Percentiles rank a stretch among this genome's conserved stretches.
Conservation (phyloP, 257 asterid species). For the Echium plantagineum region DNA sequence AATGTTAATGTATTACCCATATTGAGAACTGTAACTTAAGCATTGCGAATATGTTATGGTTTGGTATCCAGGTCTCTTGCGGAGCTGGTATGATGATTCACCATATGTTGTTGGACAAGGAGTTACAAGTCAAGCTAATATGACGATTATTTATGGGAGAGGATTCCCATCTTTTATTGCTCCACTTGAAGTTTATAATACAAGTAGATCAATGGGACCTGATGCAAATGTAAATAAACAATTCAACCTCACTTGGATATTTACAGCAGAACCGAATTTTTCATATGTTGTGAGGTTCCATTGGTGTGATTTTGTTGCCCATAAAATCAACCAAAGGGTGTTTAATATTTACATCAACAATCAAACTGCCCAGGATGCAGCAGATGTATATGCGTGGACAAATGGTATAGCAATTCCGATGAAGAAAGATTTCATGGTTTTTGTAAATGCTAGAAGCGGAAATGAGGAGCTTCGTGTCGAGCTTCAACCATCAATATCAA, state of each 20-base stretch:
- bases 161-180: slow-evolving; percentile 37
- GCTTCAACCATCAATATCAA: slow-evolving; percentile 31
- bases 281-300: slow-evolving; percentile 70
- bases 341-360: slow-evolving; percentile 56
- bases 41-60: background rate
- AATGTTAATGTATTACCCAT: too few species aligned
- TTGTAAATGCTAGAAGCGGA: slow-evolving; percentile 20
- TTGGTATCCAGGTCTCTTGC: slow-evolving; percentile 25
- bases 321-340: slow-evolving; percentile 42
- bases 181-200: slow-evolving; percentile 50
- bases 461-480: slow-evolving; percentile 41
- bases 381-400: slow-evolving; percentile 34
- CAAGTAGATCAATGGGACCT: slow-evolving; percentile 58
- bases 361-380: slow-evolving; percentile 34
- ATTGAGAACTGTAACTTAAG: background rate
- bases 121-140: slow-evolving; percentile 21
- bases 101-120: slow-evolving; percentile 43
- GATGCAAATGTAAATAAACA: slow-evolving; percentile 25
- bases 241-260: slow-evolving; percentile 64
- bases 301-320: slow-evolving; percentile 75
- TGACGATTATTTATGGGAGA: slow-evolving; percentile 20
- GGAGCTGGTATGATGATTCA: slow-evolving; percentile 87
- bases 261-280: slow-evolving; percentile 60
- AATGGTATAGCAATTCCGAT: slow-evolving; percentile 29
- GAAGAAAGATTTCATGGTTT: slow-evolving; percentile 40